phyloP scores from a whole-genome alignment of 768 basidiomycete genomes.

The Tricholoma sp. region DNA sequence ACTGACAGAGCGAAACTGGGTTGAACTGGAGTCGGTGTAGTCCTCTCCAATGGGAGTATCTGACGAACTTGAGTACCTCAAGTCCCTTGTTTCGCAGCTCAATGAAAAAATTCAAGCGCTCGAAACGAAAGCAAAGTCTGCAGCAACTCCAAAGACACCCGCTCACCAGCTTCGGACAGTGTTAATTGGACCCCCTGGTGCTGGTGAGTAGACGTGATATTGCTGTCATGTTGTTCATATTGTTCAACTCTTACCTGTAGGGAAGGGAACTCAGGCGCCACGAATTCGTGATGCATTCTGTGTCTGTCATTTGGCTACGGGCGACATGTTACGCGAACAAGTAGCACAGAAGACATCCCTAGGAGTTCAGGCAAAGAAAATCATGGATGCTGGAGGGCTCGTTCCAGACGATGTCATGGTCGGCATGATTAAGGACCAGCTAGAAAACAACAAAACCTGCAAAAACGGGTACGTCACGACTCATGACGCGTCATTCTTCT shows the following conservation, averaged over 20 bases:
- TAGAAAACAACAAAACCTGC: conserved; percentile 89
- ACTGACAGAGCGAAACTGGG: conserved; percentile 12
- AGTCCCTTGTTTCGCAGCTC: conserved; percentile 84
- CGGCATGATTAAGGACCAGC: conserved; percentile 93
- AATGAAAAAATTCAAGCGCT: conserved; percentile 82
- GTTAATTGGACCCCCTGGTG: conserved; percentile 93
- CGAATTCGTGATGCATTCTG: conserved; percentile 89
- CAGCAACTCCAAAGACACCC: conserved; percentile 44
- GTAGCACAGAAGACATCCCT: conserved; percentile 82
- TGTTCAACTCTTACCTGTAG: conserved; percentile 35
- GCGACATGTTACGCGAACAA: conserved; percentile 97
- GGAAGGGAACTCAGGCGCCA: conserved; percentile 98
- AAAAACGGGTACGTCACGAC: conserved; percentile 82
- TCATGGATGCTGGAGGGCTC: conserved; percentile 96
- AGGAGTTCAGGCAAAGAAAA: conserved; percentile 90
- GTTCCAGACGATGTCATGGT: conserved; percentile 97
- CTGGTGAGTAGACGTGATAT: conserved; percentile 53
- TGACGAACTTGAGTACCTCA: conserved; percentile 92
- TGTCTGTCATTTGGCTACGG: conserved; percentile 97
- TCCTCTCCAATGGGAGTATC: conserved; percentile 47
- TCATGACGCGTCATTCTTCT: conserved; percentile 10
- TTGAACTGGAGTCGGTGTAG: conserved; percentile 3
- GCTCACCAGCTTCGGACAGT: conserved; percentile 84
- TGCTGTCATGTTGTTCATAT: not conserved
- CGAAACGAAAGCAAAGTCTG: conserved; percentile 60